phyloP scores from a whole-genome alignment of 164 flowering plant genomes.

The Umbilicus rupestris region DNA sequence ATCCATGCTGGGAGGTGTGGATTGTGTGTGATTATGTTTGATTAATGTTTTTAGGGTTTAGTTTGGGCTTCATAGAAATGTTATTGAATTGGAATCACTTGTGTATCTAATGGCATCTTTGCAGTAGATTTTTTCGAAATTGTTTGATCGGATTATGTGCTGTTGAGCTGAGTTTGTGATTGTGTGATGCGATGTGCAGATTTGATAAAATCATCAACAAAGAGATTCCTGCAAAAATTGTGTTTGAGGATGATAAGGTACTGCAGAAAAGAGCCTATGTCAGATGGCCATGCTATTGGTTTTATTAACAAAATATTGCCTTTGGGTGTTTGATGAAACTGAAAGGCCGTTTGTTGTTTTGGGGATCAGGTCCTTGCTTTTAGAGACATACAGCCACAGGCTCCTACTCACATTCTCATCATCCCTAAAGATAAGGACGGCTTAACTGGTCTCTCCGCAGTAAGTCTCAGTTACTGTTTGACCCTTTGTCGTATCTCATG shows the following conservation, averaged over 20 bases:
- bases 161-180: neutral
- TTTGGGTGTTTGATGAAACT: neutral
- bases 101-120: too few relatives aligned
- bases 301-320: neutral
- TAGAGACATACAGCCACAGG: slow-evolving; percentile 84
- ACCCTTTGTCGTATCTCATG: neutral
- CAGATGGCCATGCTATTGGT: neutral
- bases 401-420: slow-evolving; percentile 76
- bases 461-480: slow-evolving; percentile 13
- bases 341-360: slow-evolving; percentile 6
- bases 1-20: neutral
- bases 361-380: slow-evolving; percentile 74
- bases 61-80: neutral
- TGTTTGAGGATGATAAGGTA: slow-evolving; percentile 64
- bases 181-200: slow-evolving; percentile 25
- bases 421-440: slow-evolving; percentile 89
- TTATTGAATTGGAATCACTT: too few relatives aligned
- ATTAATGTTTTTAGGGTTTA: neutral
- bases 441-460: slow-evolving; percentile 74
- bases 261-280: neutral
- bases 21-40: too few relatives aligned
- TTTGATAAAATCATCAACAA: slow-evolving; percentile 63
- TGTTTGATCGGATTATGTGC: neutral
- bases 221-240: slow-evolving; percentile 51
- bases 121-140: neutral